Evolutionary conservation across 768 basidiomycete species (phyloP), one percentile per base, ranked within the genome.

Genomic region (Rhizopogon sp.): DNA sequence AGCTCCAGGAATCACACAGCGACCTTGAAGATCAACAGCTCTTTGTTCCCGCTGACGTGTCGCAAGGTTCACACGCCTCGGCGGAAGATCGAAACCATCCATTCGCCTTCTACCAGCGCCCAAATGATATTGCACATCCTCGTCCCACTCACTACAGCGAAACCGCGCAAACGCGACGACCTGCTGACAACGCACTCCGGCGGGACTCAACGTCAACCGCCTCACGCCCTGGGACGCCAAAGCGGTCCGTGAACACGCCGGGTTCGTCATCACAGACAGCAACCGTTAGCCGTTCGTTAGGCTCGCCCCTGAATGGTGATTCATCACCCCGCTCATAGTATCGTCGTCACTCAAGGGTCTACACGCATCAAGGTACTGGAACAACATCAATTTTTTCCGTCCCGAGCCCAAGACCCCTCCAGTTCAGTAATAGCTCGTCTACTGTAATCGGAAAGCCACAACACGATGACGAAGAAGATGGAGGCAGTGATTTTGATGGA

Each of bases 11-110:
- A 54, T 64, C 69, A 44, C 67, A 66, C 28, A 72, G 76, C 35
- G 82, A 82, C 58, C 80, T 77, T 56, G 84, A 87, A 60, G 80
- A 82, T 43, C 83, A 83, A 57, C 76, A 82, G 42, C 72, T 89
- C 29, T 90, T 90, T 61, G 84, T 89, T 25, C 90, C 90, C 28
- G 88, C 87, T 25, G 85, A 88, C 56, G 64, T 72, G 42, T 70
- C 69, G 41, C 41, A 5, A 40, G 60, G 42, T 39, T 29, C 55
- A 40, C 39, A 39, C 39, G 37, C 40, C 5, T 31, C 57, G 25
- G n/a, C 50, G 10, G 28, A 47, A 50, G 62, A 63, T 28, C 51
- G 44, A 22, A 44, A 20, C 16, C 55, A 39, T 49, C 14, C 43
- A 43, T 25, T 54, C 54, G 37, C 60, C 43, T 5, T 3, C 39